phyloP scores from a whole-genome alignment of 495 filamentous ascomycete genomes.

The Diplogelasinospora grovesii region DNA sequence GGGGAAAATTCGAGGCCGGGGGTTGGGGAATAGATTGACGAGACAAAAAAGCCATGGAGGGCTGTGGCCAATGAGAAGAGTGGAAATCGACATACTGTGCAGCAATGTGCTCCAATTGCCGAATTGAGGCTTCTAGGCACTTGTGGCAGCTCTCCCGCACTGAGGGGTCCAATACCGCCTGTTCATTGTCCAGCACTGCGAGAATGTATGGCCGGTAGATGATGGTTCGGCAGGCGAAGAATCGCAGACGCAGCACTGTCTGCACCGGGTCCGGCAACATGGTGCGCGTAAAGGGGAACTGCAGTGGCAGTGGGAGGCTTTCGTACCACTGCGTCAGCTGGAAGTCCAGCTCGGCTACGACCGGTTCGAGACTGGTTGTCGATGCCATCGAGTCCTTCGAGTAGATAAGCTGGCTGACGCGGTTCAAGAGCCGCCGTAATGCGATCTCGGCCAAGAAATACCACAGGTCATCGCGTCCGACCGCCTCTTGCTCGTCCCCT shows the following conservation, averaged over 20 bases:
- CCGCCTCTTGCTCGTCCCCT: constrained; percentile 54
- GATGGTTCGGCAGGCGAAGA: constrained; percentile 78
- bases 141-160: constrained; percentile 73
- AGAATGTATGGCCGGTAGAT: constrained; percentile 80
- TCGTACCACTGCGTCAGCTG: constrained; percentile 83
- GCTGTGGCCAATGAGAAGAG: constrained; percentile 10
- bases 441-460: constrained; percentile 81
- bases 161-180: constrained; percentile 56
- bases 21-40: constrained; percentile 15
- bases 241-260: constrained; percentile 69
- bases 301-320: constrained; percentile 61
- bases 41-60: constrained; percentile 2
- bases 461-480: constrained; percentile 71
- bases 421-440: constrained; percentile 65
- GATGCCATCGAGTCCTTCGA: constrained; percentile 63
- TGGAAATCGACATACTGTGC: constrained; percentile 54
- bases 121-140: constrained; percentile 73
- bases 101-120: constrained; percentile 71
- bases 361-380: constrained; percentile 63
- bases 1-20: constrained; percentile 12
- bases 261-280: constrained; percentile 67
- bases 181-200: constrained; percentile 71
- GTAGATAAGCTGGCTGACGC: constrained; percentile 76
- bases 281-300: constrained; percentile 62
- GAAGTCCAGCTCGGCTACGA: constrained; percentile 73